These are phyloP conservation scores for Xylaria longipes DNA, from an alignment of 495 filamentous ascomycete genomes.

Conservation along the genomic window DNA sequence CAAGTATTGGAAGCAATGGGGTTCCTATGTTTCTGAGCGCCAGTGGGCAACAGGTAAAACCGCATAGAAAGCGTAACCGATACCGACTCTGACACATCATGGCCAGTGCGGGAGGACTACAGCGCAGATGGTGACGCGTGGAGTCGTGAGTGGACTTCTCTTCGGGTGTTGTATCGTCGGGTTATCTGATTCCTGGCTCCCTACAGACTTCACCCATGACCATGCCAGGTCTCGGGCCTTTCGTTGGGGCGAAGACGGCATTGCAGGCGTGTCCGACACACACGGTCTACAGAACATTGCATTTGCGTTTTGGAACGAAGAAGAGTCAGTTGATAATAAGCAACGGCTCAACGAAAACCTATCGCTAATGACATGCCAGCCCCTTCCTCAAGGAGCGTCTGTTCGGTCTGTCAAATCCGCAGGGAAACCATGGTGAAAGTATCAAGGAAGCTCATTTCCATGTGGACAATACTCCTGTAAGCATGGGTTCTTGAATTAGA, in stretches of 20 bases:
- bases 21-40: constrained; percentile 74
- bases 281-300: constrained; percentile 90
- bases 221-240: constrained; percentile 85
- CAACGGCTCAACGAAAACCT: not conserved
- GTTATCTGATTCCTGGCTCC: constrained; percentile 10
- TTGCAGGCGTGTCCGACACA: constrained; percentile 92
- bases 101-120: constrained; percentile 91
- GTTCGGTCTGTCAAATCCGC: constrained; percentile 92
- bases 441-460: constrained; percentile 97
- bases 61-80: constrained; percentile 22
- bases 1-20: constrained; percentile 97
- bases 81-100: constrained; percentile 34
- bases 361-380: constrained; percentile 51
- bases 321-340: constrained; percentile 68
- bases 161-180: not conserved
- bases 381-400: constrained; percentile 92
- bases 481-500: constrained; percentile 12
- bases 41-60: constrained; percentile 87
- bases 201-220: constrained; percentile 87
- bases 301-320: constrained; percentile 96
- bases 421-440: constrained; percentile 96
- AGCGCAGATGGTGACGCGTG: constrained; percentile 86
- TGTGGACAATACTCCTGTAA: constrained; percentile 85
- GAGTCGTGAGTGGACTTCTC: constrained; percentile 72
- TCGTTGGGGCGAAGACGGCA: constrained; percentile 96